Base-by-base conservation (phyloP, 78 protist genomes). In the Pelomyxa schiedti region DNA sequence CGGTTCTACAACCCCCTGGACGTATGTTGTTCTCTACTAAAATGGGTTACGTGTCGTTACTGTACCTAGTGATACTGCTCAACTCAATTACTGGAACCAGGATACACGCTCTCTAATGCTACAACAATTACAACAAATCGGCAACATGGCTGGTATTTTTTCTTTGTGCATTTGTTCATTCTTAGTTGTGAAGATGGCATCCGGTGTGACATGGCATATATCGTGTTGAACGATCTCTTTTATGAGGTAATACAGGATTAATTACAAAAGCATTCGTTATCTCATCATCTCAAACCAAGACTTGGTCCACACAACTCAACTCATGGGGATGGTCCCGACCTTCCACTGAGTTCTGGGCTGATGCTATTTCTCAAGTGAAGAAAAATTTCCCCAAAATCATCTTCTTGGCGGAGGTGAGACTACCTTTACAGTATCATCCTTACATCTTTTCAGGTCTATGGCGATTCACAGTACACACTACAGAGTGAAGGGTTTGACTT, bases 151-250 rank as follows among this genome's bases (percentile, higher is more conserved):
- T 47, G 58, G 58, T 47, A 47, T 47, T 47, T 16, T 47, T 16
- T 16, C 58, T 16, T 16, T 47, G 32, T 47, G 58, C 58, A 16
- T 16, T 16, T 16, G 32, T 16, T 47, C 16, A 47, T 16, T 24
- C 58, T 16, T 16, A 16, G 79, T 4, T 39, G 76, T 4, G 40
- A 87, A 1, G 96, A 92, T 69, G 94, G 84, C 0, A 87, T 92
- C 58, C 73, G 96, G 30, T 80, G 87, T 66, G 96, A 92, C 75
- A 92, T 92, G 96, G 90, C 96, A 2, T 87, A 87, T 77, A 65
- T 92, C 28, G 38, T 83, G 41, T 37, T 92, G 35, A 92, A 92
- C 69, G 30, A 67, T 42, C 26, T 81, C 9, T 41, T 92, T 66
- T 83, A 75, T n/a, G 58, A 74, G n/a, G n/a, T n/a, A n/a, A n/a